Evolutionary conservation across 192 early-diverging fungal species (phyloP), one percentile per base, ranked within the genome.

Genomic region (Chytriomyces confervae): DNA sequence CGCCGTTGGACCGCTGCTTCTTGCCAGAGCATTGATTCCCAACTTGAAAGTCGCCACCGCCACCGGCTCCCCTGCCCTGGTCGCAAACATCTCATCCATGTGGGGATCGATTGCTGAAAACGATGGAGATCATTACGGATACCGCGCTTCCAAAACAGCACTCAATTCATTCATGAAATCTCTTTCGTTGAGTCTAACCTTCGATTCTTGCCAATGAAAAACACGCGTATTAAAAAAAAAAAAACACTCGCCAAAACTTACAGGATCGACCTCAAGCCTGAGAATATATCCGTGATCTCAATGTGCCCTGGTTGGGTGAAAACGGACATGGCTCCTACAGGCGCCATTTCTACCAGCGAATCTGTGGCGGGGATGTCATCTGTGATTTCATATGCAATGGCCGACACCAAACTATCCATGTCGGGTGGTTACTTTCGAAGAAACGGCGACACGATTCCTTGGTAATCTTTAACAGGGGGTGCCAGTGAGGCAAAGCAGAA

Each of bases 241-340:
- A 36, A 36, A 36, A 36, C 36, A 36, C 36, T 0, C 4, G 2
- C 36, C 36, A 36, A 36, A n/a, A 57, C 20, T 0, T 0, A 5
- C 53, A 74, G 72, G 16, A 9, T 79, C 48, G 72, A 70, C 9
- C 48, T 81, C 29, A 72, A 72, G 64, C 23, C 46, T 6, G 36
- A 69, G 9, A 44, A 36, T 23, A 57, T 82, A 13, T 10, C 61
- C 13, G 47, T 77, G 23, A 2, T 61, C 23, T 44, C n/a, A 1
- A 60, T 76, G 44, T 75, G 77, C 44, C 82, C 82, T 49, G 82
- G 82, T 27, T 80, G 47, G 7, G 79, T 83, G 16, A 24, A 53
- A 13, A 80, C 82, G 47, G 79, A 75, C 48, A 83, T 83, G 82
- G 46, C 48, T 16, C 71, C 51, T 0, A 62, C 62, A 36, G 82